These are phyloP conservation scores for Crotalaria pallida DNA, from an alignment of 306 rosid genomes.

Conservation along the genomic window DNA sequence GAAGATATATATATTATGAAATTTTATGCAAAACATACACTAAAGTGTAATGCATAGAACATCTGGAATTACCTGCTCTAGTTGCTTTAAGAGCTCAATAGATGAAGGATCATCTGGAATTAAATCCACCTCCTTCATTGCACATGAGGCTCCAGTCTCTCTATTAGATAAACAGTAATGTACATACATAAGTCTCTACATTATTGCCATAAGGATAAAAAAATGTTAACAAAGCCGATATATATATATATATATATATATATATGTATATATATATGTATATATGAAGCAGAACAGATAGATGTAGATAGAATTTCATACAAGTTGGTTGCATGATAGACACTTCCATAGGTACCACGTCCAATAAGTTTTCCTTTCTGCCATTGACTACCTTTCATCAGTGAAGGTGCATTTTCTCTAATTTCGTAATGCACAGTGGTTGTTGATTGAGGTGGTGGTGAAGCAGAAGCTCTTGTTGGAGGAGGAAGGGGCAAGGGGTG, in stretches of 20 bases:
- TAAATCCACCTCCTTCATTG: constrained; percentile 94
- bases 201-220: too few relatives aligned
- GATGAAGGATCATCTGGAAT: constrained; percentile 86
- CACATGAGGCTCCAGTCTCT: constrained; percentile 92
- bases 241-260: too few relatives aligned
- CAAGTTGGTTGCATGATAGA: constrained; percentile 74
- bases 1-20: neutral
- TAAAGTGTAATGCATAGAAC: too few relatives aligned
- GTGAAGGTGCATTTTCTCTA: constrained; percentile 39
- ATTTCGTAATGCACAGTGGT: constrained; percentile 21
- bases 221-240: too few relatives aligned
- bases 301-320: constrained; percentile 28
- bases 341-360: constrained; percentile 90
- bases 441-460: constrained; percentile 26
- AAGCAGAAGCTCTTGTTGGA: constrained; percentile 36
- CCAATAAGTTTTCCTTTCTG: constrained; percentile 89
- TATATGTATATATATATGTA: too few relatives aligned
- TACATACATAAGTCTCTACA: neutral
- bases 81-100: constrained; percentile 73
- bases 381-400: constrained; percentile 82
- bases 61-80: constrained; percentile 85
- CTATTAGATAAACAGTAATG: constrained; percentile 34
- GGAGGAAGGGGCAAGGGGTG: constrained; percentile 96
- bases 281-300: neutral
- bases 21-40: constrained; percentile 20